Evolutionary conservation across 805 yeast species (phyloP).

Genomic region (Starmera caribaea): DNA sequence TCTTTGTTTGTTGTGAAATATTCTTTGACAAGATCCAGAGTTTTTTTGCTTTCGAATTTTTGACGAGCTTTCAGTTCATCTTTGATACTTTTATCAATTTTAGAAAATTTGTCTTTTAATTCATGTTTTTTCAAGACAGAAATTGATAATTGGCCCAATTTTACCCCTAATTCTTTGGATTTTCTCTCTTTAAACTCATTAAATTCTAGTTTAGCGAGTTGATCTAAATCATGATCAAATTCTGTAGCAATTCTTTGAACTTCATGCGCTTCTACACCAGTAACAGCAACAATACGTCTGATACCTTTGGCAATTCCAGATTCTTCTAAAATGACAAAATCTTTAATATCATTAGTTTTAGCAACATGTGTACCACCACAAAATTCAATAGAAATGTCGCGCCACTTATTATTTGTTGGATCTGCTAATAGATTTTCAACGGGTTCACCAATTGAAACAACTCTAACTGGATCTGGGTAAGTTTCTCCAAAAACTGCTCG

Average conservation of each 20-base stretch:
- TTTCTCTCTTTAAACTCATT: constrained; percentile 73
- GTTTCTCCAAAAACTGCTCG: constrained; percentile 99
- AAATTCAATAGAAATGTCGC: constrained; percentile 75
- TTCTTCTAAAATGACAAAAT: constrained; percentile 84
- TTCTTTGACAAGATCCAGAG: constrained; percentile 64
- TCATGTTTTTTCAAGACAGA: constrained; percentile 73
- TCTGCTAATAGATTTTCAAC: constrained; percentile 69
- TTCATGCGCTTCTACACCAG: constrained; percentile 83
- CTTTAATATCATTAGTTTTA: constrained; percentile 88
- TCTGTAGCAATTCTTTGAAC: constrained; percentile 80
- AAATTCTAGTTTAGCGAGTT: constrained; percentile 54
- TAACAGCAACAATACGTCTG: constrained; percentile 95
- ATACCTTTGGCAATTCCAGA: constrained; percentile 98
- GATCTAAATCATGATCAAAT: constrained; percentile 50
- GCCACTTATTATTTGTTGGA: constrained; percentile 73
- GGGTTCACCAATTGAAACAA: constrained; percentile 89
- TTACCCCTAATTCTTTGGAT: constrained; percentile 77
- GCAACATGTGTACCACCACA: constrained; percentile 99
- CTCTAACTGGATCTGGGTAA: constrained; percentile 98
- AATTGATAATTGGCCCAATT: constrained; percentile 71
- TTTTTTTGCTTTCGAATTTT: constrained; percentile 78
- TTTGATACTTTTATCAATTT: constrained; percentile 76
- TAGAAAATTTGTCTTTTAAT: constrained; percentile 63
- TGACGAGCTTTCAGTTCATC: constrained; percentile 84
- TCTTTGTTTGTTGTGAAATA: constrained; percentile 49